These are phyloP conservation scores for Globisporangium canariense DNA, from an alignment of 352 stramenopile genomes.

Conservation along the genomic window DNA sequence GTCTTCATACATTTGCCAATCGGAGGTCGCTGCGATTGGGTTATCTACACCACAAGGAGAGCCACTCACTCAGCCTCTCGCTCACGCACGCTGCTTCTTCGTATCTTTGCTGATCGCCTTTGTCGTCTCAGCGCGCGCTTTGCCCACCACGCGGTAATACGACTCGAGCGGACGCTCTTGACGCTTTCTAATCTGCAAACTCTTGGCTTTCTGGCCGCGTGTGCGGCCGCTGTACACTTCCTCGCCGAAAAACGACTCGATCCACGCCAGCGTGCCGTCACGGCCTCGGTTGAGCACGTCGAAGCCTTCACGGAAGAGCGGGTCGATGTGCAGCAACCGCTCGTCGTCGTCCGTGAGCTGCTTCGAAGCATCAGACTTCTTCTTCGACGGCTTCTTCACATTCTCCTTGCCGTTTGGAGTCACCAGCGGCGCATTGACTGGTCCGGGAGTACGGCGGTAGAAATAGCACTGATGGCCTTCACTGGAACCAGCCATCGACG, in stretches of 20 bases:
- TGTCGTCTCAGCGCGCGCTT: conserved; percentile 32
- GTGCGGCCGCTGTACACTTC: conserved; percentile 62
- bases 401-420: conserved; percentile 25
- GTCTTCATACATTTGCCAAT: conserved; percentile 1
- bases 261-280: conserved; percentile 72
- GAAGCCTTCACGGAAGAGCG: conserved; percentile 76
- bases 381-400: conserved; percentile 16
- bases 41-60: background rate
- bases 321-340: conserved; percentile 55
- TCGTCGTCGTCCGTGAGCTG: conserved; percentile 16
- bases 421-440: conserved; percentile 6
- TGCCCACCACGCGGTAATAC: conserved; percentile 72
- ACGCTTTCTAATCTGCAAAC: conserved; percentile 24
- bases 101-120: conserved; percentile 2
- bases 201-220: conserved; percentile 55
- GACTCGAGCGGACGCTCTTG: conserved; percentile 68
- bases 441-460: conserved; percentile 65
- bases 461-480: conserved; percentile 97
- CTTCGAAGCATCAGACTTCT: background rate
- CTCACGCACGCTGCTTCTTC: conserved; percentile 16
- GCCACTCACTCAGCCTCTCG: background rate
- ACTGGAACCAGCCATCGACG: conserved; percentile 94
- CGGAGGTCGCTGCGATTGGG: background rate
- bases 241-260: conserved; percentile 68
- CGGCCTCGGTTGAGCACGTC: conserved; percentile 73